Percentiles rank a stretch among this genome's conserved stretches.
Evolutionary conservation across 345 rosid genomes (phyloP).

Genomic region (Eucalyptus sideroxylon): DNA sequence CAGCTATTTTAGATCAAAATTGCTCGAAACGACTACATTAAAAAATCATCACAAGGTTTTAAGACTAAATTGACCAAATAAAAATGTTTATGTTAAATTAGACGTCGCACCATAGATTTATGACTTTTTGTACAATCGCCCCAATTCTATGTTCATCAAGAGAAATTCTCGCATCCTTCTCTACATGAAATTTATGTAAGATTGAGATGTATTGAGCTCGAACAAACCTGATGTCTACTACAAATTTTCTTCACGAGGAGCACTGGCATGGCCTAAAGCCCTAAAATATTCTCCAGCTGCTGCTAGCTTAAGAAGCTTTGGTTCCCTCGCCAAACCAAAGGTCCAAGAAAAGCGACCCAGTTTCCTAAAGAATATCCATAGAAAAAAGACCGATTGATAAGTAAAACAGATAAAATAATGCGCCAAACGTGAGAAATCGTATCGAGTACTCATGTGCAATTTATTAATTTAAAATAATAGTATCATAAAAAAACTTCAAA

Average conservation of each 20-base stretch:
- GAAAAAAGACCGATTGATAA: not conserved
- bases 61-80: not conserved
- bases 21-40: not conserved
- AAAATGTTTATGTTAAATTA: too few relatives aligned
- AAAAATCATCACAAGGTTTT: not conserved
- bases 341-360: not conserved
- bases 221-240: not conserved
- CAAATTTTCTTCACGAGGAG: not conserved
- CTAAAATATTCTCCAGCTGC: not conserved
- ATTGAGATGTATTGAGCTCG: not conserved
- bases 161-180: not conserved
- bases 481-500: too few relatives aligned
- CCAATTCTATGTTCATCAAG: not conserved
- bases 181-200: not conserved
- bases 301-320: not conserved
- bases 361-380: not conserved
- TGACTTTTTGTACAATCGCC: not conserved
- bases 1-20: not conserved
- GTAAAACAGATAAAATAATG: not conserved
- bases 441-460: not conserved
- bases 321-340: not conserved
- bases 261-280: not conserved
- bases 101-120: rapidly evolving
- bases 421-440: not conserved
- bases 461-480: not conserved